Conservation (phyloP, 2,329 filamentous ascomycete species). For the Hymenoscyphus fraxineus region DNA sequence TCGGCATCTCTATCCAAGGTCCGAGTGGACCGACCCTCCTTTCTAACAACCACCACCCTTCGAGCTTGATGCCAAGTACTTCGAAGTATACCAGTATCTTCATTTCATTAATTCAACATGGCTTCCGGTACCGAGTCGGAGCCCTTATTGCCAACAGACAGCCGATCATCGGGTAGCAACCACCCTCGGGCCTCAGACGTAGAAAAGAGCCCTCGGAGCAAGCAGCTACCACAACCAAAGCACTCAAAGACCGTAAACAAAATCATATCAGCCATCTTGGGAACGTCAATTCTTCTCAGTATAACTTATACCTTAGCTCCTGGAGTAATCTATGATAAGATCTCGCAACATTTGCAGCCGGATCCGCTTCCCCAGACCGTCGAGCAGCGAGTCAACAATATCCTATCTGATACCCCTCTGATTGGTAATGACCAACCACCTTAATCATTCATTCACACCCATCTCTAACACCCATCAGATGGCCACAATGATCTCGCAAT, state of each 20-base stretch:
- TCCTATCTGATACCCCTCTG: constrained; percentile 44
- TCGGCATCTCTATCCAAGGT: not conserved
- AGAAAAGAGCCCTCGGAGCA: not conserved
- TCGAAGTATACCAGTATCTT: too few relatives aligned
- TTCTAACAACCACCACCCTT: not conserved
- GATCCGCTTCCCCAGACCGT: constrained; percentile 27
- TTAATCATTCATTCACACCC: not conserved
- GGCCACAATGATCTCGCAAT: constrained; percentile 88
- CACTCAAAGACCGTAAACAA: not conserved
- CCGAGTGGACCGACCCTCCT: not conserved
- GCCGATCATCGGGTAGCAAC: not conserved
- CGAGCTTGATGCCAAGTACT: not conserved
- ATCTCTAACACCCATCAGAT: constrained; percentile 48
- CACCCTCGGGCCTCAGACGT: not conserved
- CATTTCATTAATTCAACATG: not conserved
- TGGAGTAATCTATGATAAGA: constrained; percentile 5
- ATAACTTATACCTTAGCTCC: constrained; percentile 18
- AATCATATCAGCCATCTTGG: constrained; percentile 7
- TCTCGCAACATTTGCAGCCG: constrained; percentile 12
- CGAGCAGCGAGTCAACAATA: constrained; percentile 39
- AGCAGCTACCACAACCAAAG: not conserved
- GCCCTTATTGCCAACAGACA: not conserved
- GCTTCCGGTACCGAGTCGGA: constrained; percentile 1
- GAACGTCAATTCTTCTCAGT: constrained; percentile 17
- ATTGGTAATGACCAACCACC: constrained; percentile 38